Evolutionary conservation across 202 grass and related monocot species (phyloP).

Genomic region (Zoysia matrella): DNA sequence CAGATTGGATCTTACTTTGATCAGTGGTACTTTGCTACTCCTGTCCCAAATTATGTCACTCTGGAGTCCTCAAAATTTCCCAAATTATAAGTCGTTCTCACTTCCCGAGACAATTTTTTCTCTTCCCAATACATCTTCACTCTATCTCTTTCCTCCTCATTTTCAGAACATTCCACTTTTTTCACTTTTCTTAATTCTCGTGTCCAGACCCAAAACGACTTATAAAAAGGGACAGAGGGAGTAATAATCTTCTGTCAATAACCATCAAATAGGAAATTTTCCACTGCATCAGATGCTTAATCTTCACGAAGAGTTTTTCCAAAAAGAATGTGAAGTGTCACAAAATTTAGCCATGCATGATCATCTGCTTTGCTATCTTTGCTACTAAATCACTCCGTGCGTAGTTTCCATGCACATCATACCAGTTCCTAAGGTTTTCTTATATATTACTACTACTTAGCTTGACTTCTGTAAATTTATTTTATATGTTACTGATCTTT

Average conservation of each 20-base stretch:
- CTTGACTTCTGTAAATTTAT: conserved; percentile 7
- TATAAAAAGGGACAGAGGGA: no score
- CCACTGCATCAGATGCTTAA: conserved; percentile 6
- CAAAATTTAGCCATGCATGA: background rate
- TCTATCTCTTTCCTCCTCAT: no score
- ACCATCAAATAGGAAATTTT: conserved; percentile 22
- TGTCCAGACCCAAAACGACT: no score
- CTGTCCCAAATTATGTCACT: no score
- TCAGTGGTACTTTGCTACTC: background rate
- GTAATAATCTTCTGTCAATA: conserved; percentile 10
- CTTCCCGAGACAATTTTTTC: no score
- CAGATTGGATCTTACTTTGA: conserved; percentile 31
- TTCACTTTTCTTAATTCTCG: no score
- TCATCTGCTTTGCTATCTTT: background rate
- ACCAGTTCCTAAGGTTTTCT: conserved; percentile 3
- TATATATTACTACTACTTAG: background rate
- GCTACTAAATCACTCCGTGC: background rate
- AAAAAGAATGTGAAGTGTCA: conserved; percentile 6
- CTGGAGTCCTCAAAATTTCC: no score
- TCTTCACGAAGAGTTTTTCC: conserved; percentile 1
- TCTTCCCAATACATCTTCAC: no score
- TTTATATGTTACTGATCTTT: conserved; percentile 20
- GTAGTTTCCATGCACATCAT: conserved; percentile 22
- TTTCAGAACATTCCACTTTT: no score
- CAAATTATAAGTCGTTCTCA: no score